These are phyloP conservation scores for Globisporangium radiosum DNA, from an alignment of 352 stramenopile species.

Conservation along the genomic window DNA sequence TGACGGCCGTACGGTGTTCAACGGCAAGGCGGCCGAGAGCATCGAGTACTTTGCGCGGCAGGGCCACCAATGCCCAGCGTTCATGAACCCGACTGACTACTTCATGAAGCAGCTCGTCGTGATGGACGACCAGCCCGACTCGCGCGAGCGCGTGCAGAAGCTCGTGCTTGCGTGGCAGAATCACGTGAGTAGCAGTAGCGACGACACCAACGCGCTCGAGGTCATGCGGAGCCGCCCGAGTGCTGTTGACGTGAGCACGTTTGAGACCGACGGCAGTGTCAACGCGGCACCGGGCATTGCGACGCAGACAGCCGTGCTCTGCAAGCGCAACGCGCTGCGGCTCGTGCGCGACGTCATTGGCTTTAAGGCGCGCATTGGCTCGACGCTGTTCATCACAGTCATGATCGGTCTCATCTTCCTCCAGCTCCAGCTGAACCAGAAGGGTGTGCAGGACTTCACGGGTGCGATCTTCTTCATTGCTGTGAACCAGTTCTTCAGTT, in stretches of 20 bases:
- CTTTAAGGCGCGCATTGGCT: slow-evolving; percentile 25
- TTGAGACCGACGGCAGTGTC: slow-evolving; percentile 7
- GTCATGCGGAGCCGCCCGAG: not conserved
- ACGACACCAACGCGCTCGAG: slow-evolving; percentile 1
- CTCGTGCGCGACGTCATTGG: slow-evolving; percentile 24
- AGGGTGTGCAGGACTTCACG: slow-evolving; percentile 29
- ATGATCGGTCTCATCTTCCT: slow-evolving; percentile 31
- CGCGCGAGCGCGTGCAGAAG: slow-evolving; percentile 15
- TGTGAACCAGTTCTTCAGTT: slow-evolving; percentile 25
- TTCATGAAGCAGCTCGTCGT: slow-evolving; percentile 38
- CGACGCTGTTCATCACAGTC: slow-evolving; percentile 26
- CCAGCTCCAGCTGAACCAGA: slow-evolving; percentile 20
- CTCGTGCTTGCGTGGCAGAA: slow-evolving; percentile 17
- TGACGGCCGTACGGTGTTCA: slow-evolving; percentile 28
- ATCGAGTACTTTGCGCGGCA: slow-evolving; percentile 24
- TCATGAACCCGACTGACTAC: slow-evolving; percentile 38
- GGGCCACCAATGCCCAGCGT: slow-evolving; percentile 24
- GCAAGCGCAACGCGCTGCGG: slow-evolving; percentile 23
- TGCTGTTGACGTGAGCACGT: not conserved
- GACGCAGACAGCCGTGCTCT: slow-evolving; percentile 19
- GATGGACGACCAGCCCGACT: slow-evolving; percentile 21
- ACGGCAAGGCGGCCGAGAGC: slow-evolving; percentile 30
- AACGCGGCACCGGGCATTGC: slow-evolving; percentile 10
- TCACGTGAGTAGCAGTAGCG: not conserved
- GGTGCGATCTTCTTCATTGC: slow-evolving; percentile 35